phyloP scores from a whole-genome alignment of 345 rosid species.

The Aurinia saxatilis region DNA sequence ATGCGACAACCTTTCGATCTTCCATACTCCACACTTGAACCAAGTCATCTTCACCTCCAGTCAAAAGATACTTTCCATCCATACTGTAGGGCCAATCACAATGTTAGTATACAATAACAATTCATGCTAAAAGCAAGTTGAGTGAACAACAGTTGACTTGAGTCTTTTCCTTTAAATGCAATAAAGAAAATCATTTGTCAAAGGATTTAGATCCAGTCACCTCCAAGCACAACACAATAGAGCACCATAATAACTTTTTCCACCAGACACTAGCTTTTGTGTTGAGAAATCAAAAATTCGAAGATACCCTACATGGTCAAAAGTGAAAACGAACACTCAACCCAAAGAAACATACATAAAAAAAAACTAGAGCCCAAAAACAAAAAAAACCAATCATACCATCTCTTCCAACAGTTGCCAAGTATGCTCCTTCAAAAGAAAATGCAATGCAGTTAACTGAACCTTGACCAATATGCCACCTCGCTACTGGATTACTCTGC shows the following conservation, averaged over 20 bases:
- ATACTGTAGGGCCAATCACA: constrained; percentile 45
- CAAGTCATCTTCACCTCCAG: constrained; percentile 99
- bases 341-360: not conserved
- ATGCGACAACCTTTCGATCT: constrained; percentile 95
- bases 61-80: constrained; percentile 93
- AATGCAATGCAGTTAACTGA: constrained; percentile 83
- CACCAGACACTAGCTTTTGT: constrained; percentile 31
- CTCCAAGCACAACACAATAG: constrained; percentile 34
- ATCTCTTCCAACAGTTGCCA: constrained; percentile 98
- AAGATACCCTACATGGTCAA: constrained; percentile 49
- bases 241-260: constrained; percentile 33
- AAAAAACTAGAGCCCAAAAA: not conserved
- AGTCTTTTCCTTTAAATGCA: constrained; percentile 1
- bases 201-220: constrained; percentile 12
- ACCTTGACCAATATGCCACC: constrained; percentile 98
- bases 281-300: constrained; percentile 75
- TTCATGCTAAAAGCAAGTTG: not conserved
- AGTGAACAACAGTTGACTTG: not conserved
- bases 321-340: too few species aligned
- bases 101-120: not conserved
- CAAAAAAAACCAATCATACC: constrained; percentile 37
- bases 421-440: constrained; percentile 72
- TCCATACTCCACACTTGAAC: constrained; percentile 99
- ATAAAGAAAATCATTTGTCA: constrained; percentile 40
- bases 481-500: constrained; percentile 95